Percentiles rank a stretch among this genome's conserved stretches.
Conservation (phyloP, 2,329 filamentous ascomycete genomes). For the Colletotrichum paranaense region DNA sequence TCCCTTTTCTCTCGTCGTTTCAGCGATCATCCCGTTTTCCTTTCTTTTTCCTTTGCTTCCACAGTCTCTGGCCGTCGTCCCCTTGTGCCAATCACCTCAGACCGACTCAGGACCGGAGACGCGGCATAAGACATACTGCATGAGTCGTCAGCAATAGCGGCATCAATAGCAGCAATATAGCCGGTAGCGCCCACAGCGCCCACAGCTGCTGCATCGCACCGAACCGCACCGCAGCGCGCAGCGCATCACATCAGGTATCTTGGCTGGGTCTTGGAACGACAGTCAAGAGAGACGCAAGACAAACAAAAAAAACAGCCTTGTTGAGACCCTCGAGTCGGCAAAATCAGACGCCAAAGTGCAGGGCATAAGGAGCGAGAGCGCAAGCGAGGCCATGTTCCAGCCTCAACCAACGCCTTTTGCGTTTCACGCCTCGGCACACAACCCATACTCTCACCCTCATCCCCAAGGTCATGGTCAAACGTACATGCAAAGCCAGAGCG, state of each 20-base stretch:
- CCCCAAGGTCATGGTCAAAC: not conserved
- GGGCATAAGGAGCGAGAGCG: not conserved
- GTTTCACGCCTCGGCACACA: constrained; percentile 43
- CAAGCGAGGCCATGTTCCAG: constrained; percentile 60
- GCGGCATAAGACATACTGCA: not conserved
- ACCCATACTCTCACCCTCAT: constrained; percentile 6
- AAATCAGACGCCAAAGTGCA: not conserved
- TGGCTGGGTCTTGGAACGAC: not conserved
- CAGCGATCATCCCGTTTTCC: not conserved
- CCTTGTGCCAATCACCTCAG: not conserved
- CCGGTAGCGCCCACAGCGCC: not conserved
- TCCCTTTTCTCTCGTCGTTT: not conserved
- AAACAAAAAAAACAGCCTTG: not conserved
- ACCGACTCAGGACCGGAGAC: not conserved
- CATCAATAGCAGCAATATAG: not conserved
- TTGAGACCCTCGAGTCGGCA: not conserved
- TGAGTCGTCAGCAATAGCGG: constrained; percentile 13
- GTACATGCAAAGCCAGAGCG: not conserved
- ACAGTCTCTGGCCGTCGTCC: not conserved
- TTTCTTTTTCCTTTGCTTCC: not conserved
- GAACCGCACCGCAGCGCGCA: not conserved
- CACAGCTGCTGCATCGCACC: not conserved
- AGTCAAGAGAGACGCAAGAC: not conserved
- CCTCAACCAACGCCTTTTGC: constrained; percentile 62
- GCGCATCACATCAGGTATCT: not conserved